Evolutionary conservation across 2,329 filamentous ascomycete genomes (phyloP), one percentile per base, ranked within the genome.

Genomic region (Aspergillus ochraceoroseus): DNA sequence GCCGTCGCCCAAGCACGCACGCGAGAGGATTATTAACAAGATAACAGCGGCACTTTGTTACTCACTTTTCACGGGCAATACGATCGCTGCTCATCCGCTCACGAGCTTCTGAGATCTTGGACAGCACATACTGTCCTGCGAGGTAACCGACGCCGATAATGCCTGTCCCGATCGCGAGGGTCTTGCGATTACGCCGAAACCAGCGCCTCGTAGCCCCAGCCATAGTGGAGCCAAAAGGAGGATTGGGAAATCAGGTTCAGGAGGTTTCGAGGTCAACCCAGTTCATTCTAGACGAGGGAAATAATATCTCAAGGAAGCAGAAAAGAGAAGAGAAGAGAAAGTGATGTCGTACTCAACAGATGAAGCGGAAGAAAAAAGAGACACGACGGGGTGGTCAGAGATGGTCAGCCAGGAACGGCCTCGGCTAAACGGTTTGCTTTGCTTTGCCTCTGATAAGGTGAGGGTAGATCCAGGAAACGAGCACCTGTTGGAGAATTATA

Each of bases 61-160:
- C 79, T 55, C 70, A 95, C 90, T 98, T 98, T 70, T 98, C 92
- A 64, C 90, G 89, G 37, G 90, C 86, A 62, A 95, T 94, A 58
- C 88, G 82, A 60, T 96, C 92, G 66, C 87, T 90, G 67, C 85
- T 89, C 86, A 95, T 94, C 64, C 90, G 88, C 76, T 95, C 88
- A 53, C 89, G 82, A 55, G 90, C 88, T 67, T 96, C 89, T 52
- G 84, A 84, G 58, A 96, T 82, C 75, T 95, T 96, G 57, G 77
- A 79, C 59, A 95, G 67, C 53, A 95, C 80, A 82, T 95, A 98
- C 66, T 95, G 88, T 26, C 87, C 87, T 41, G 85, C 89, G 46
- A 95, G 71, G 68, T 98, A 98, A 52, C 88, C 88, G 38, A 85
- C 87, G 53, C 90, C 89, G 51, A 95, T 70, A 52, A 96, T 78